phyloP scores from a whole-genome alignment of 1,139 yeast species.

The Geotrichum candidum region DNA sequence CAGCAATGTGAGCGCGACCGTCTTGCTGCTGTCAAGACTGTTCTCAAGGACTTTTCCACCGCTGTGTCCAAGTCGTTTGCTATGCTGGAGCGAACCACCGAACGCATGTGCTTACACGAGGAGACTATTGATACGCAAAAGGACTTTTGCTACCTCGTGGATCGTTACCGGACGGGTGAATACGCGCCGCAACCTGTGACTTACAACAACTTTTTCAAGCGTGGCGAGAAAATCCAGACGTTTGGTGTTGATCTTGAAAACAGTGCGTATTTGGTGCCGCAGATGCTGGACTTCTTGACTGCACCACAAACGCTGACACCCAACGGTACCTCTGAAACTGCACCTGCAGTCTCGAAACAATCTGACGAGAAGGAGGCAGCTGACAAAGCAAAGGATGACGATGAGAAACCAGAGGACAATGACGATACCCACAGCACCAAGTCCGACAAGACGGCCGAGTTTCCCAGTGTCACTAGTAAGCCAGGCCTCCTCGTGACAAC shows the following conservation, averaged over 20 bases:
- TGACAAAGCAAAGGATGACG: constrained; percentile 48
- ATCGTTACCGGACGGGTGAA: constrained; percentile 60
- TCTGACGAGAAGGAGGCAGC: constrained; percentile 46
- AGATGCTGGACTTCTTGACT: constrained; percentile 61
- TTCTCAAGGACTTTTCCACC: constrained; percentile 56
- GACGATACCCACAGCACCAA: constrained; percentile 7
- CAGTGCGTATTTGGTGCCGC: constrained; percentile 60
- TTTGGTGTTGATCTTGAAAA: constrained; percentile 75
- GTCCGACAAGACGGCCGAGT: constrained; percentile 16
- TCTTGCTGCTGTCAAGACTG: constrained; percentile 59
- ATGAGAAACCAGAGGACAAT: background rate
- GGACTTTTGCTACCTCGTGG: constrained; percentile 57
- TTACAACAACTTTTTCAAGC: constrained; percentile 61
- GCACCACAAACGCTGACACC: constrained; percentile 18
- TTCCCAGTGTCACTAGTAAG: constrained; percentile 1
- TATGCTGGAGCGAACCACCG: constrained; percentile 29
- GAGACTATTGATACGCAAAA: constrained; percentile 55
- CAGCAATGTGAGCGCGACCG: constrained; percentile 75
- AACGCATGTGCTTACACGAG: constrained; percentile 49
- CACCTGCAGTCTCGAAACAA: background rate
- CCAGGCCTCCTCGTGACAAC: background rate
- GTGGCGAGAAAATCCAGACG: constrained; percentile 52
- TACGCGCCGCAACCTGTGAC: constrained; percentile 64
- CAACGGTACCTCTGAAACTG: background rate
- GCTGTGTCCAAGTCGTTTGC: constrained; percentile 45